Conservation (phyloP, 2,329 filamentous ascomycete species). For the Talaromyces albobiverticillius region DNA sequence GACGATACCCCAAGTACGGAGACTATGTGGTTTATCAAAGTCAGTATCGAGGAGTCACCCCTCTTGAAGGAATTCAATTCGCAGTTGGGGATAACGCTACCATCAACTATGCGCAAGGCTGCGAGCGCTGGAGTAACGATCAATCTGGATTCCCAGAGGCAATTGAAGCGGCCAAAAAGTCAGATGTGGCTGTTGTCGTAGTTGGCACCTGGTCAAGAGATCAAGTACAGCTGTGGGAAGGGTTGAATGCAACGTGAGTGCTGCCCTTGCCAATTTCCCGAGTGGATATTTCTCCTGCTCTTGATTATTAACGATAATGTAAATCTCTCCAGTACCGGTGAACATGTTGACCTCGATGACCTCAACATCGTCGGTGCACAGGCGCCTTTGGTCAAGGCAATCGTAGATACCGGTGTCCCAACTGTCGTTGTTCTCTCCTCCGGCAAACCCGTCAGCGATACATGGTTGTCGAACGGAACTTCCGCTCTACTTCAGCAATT, state of each 20-base stretch:
- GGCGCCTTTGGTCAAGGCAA: slow-evolving; percentile 62
- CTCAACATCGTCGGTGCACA: slow-evolving; percentile 69
- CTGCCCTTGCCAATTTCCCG: too few relatives aligned
- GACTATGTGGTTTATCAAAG: slow-evolving; percentile 69
- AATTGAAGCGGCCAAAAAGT: slow-evolving; percentile 60
- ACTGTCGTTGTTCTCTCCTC: slow-evolving; percentile 67
- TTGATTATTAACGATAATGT: not conserved
- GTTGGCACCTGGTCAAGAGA: slow-evolving; percentile 75
- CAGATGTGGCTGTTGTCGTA: slow-evolving; percentile 70
- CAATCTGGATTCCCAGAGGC: slow-evolving; percentile 66
- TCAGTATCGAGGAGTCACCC: slow-evolving; percentile 64
- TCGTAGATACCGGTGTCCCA: slow-evolving; percentile 65
- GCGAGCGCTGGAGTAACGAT: slow-evolving; percentile 69
- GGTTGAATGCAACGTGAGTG: slow-evolving; percentile 62
- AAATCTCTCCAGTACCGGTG: slow-evolving; percentile 56
- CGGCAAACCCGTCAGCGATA: slow-evolving; percentile 70
- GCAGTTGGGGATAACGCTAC: slow-evolving; percentile 55
- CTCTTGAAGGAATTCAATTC: slow-evolving; percentile 65
- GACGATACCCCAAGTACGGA: slow-evolving; percentile 54
- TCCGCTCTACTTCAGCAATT: slow-evolving; percentile 70
- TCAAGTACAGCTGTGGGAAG: slow-evolving; percentile 67
- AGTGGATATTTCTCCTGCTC: not conserved
- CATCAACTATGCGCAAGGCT: slow-evolving; percentile 67
- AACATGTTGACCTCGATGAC: slow-evolving; percentile 65
- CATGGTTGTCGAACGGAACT: slow-evolving; percentile 66